These are phyloP conservation scores for Petunia axillaris DNA, from an alignment of 257 asterid species.

Conservation along the genomic window DNA sequence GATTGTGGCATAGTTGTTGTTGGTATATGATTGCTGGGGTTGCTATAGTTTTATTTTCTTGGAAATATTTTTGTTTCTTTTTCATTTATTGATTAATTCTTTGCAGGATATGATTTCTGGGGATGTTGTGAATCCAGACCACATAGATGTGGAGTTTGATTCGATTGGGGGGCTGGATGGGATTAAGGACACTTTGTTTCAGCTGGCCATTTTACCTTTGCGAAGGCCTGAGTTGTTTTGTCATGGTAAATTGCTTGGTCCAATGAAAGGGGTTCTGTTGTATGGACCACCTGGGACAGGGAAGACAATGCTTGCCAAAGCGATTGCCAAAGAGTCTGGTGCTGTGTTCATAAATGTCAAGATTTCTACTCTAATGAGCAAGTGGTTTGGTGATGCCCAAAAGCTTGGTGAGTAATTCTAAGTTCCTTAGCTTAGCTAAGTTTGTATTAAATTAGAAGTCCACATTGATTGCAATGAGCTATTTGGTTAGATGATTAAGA, in stretches of 20 bases:
- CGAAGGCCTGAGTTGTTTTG: slow-evolving; percentile 88
- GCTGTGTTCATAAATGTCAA: slow-evolving; percentile 90
- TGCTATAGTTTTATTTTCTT: slow-evolving; percentile 46
- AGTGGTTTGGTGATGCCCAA: slow-evolving; percentile 98
- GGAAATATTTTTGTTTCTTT: not conserved
- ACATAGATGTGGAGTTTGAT: slow-evolving; percentile 76
- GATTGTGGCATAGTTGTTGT: slow-evolving; percentile 1
- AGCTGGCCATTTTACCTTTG: slow-evolving; percentile 83
- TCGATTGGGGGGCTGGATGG: slow-evolving; percentile 92
- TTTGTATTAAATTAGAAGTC: not conserved
- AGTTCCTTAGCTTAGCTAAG: not conserved
- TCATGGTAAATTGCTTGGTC: slow-evolving; percentile 84
- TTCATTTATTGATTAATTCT: not conserved
- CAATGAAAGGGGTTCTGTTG: slow-evolving; percentile 91
- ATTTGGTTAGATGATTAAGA: not conserved
- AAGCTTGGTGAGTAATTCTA: slow-evolving; percentile 66
- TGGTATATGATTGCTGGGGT: slow-evolving; percentile 84
- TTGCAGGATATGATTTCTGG: slow-evolving; percentile 86
- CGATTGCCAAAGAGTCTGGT: slow-evolving; percentile 93
- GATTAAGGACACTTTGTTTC: slow-evolving; percentile 70
- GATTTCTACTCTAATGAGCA: slow-evolving; percentile 90
- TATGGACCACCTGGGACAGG: slow-evolving; percentile 99
- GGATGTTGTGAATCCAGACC: slow-evolving; percentile 86
- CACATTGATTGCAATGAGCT: not conserved
- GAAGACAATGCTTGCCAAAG: slow-evolving; percentile 98